These are phyloP conservation scores for Amphibolis antarctica DNA, from an alignment of 106 monocot species.

Conservation along the genomic window DNA sequence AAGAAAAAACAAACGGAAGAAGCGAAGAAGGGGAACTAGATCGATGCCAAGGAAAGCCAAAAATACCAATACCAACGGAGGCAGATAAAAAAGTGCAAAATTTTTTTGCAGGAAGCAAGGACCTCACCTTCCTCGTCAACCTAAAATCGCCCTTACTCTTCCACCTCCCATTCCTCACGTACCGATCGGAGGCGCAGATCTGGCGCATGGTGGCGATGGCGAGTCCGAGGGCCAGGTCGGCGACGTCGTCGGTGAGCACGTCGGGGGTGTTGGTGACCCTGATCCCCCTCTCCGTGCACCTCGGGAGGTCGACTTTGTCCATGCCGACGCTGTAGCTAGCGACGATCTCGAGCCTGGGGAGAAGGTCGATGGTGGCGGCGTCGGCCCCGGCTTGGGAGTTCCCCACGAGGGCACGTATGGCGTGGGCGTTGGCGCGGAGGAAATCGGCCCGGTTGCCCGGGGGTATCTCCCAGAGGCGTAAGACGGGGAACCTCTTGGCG, in stretches of 20 bases:
- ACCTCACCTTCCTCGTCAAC: constrained; percentile 19
- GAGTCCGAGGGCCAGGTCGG: constrained; percentile 40
- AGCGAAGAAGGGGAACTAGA: too few species aligned
- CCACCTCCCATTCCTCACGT: constrained; percentile 38
- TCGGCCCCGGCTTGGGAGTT: constrained; percentile 29
- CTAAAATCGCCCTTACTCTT: constrained; percentile 25
- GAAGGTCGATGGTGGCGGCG: constrained; percentile 31
- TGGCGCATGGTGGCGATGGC: constrained; percentile 24
- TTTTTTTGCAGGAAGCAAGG: not conserved
- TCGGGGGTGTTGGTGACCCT: constrained; percentile 43
- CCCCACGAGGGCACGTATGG: constrained; percentile 38
- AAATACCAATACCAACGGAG: not conserved
- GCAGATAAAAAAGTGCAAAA: not conserved
- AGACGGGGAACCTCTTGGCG: constrained; percentile 31
- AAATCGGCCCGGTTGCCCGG: constrained; percentile 15
- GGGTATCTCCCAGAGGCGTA: constrained; percentile 35
- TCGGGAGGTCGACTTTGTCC: constrained; percentile 34
- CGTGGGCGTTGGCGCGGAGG: constrained; percentile 14
- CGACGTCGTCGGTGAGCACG: constrained; percentile 40
- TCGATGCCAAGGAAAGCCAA: not conserved
- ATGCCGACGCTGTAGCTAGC: constrained; percentile 31
- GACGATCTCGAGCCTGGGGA: constrained; percentile 42
- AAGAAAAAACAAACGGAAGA: too few species aligned
- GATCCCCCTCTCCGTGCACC: constrained; percentile 34
- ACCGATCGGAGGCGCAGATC: constrained; percentile 29